Conservation (phyloP, 352 stramenopile species). For the Thraustochytrium sp. region DNA sequence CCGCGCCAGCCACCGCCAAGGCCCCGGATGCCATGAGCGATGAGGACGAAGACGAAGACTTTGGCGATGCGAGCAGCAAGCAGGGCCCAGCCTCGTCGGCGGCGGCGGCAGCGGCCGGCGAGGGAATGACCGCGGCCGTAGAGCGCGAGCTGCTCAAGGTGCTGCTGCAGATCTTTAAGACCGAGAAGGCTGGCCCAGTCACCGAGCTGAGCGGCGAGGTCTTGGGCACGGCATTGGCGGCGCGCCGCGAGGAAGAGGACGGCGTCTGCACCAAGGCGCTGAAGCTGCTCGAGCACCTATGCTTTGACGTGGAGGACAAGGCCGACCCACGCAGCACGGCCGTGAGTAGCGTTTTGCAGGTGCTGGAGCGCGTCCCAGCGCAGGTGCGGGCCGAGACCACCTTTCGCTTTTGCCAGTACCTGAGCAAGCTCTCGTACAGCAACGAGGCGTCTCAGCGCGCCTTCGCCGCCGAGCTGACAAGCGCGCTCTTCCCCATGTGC, state of each 20-base stretch:
- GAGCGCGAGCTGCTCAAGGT: not conserved
- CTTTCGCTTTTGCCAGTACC: conserved; percentile 3
- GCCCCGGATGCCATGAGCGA: too few species aligned
- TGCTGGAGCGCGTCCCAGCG: not conserved
- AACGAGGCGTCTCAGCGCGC: not conserved
- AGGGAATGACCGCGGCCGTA: not conserved
- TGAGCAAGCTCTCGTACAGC: conserved; percentile 36
- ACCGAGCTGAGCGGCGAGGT: not conserved
- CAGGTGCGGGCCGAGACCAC: not conserved
- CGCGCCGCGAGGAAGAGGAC: not conserved
- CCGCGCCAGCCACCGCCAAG: too few species aligned
- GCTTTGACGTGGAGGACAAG: conserved; percentile 31
- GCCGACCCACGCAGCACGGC: not conserved
- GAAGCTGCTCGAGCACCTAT: conserved; percentile 44
- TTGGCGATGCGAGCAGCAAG: not conserved
- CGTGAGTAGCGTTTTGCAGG: not conserved
- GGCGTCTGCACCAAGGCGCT: not conserved
- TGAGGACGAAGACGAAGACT: not conserved
- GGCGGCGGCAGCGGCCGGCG: not conserved
- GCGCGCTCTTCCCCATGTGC: not conserved
- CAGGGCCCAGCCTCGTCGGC: not conserved
- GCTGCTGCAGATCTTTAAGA: not conserved
- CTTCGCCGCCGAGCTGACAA: not conserved
- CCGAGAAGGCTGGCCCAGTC: not conserved
- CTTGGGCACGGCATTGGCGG: not conserved